phyloP scores from a whole-genome alignment of 768 basidiomycete genomes.

The Hypsizygus marmoreus region DNA sequence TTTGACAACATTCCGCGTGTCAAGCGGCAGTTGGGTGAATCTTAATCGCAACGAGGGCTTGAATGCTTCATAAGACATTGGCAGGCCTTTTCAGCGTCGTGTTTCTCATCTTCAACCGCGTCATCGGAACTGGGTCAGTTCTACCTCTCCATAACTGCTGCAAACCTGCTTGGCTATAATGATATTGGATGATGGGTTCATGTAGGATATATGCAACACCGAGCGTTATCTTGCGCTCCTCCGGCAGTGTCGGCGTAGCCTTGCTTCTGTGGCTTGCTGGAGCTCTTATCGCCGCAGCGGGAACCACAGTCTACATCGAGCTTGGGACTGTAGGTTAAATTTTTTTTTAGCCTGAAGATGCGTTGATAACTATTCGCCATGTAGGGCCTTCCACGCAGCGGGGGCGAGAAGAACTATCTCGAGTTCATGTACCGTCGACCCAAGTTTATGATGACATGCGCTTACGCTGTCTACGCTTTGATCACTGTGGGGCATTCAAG shows the following conservation, averaged over 20 bases:
- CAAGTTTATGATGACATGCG: slow-evolving; percentile 59
- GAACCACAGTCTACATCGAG: slow-evolving; percentile 75
- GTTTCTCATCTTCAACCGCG: slow-evolving; percentile 72
- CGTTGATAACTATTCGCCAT: too few species aligned
- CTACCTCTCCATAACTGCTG: not conserved
- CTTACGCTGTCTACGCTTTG: slow-evolving; percentile 58
- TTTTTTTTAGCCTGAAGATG: too few species aligned
- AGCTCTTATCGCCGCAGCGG: slow-evolving; percentile 61
- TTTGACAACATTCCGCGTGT: slow-evolving; percentile 18
- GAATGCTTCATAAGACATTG: slow-evolving; percentile 1
- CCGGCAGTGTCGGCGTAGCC: slow-evolving; percentile 71
- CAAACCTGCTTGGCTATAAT: not conserved
- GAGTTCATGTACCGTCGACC: slow-evolving; percentile 70
- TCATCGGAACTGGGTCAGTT: slow-evolving; percentile 71
- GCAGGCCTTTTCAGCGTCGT: slow-evolving; percentile 54
- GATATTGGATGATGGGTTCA: not conserved
- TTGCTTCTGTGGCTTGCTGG: slow-evolving; percentile 74
- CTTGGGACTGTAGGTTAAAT: slow-evolving; percentile 67
- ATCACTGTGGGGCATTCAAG: slow-evolving; percentile 46
- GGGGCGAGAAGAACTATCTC: slow-evolving; percentile 78
- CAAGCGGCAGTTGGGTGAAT: slow-evolving; percentile 18
- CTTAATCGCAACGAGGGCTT: not conserved
- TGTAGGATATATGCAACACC: slow-evolving; percentile 71
- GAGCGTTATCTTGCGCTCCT: slow-evolving; percentile 62
- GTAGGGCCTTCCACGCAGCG: slow-evolving; percentile 70